phyloP scores from a whole-genome alignment of 257 asterid genomes.

The Primulina eburnea region DNA sequence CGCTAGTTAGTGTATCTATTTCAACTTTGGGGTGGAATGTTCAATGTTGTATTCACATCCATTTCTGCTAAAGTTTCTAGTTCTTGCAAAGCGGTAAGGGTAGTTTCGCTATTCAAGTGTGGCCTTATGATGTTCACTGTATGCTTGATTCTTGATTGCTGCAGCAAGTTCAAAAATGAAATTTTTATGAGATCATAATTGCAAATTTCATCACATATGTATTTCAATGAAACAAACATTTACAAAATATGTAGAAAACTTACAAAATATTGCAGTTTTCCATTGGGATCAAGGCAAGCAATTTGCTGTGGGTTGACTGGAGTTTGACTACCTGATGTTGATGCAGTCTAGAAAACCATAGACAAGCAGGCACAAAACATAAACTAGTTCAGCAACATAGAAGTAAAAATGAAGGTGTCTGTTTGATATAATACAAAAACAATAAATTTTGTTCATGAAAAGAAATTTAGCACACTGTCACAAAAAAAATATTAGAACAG shows the following conservation, averaged over 20 bases:
- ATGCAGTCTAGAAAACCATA: constrained; percentile 36
- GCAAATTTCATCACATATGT: not conserved
- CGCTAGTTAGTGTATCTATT: not conserved
- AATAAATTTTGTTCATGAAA: no score
- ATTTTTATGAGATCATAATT: not conserved
- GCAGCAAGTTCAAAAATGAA: constrained; percentile 16
- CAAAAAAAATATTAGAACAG: no score
- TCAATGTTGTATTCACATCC: constrained; percentile 13
- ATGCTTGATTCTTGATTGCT: constrained; percentile 61
- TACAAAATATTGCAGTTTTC: constrained; percentile 52
- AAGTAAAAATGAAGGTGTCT: not conserved
- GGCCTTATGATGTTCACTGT: constrained; percentile 49
- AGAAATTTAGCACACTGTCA: not conserved
- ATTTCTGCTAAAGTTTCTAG: constrained; percentile 50
- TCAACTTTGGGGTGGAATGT: constrained; percentile 12
- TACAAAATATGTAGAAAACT: constrained; percentile 25
- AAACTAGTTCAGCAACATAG: not conserved
- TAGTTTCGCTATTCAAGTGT: constrained; percentile 34
- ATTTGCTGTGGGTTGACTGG: constrained; percentile 45
- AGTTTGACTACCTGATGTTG: constrained; percentile 23
- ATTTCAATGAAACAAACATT: not conserved
- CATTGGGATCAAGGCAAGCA: constrained; percentile 47
- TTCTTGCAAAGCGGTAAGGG: constrained; percentile 52
- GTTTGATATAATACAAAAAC: not conserved
- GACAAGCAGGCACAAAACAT: constrained; percentile 18